Percentiles rank a stretch among this genome's conserved stretches.
These are phyloP conservation scores for Torulaspora indica DNA, from an alignment of 805 yeast species.

Conservation along the genomic window DNA sequence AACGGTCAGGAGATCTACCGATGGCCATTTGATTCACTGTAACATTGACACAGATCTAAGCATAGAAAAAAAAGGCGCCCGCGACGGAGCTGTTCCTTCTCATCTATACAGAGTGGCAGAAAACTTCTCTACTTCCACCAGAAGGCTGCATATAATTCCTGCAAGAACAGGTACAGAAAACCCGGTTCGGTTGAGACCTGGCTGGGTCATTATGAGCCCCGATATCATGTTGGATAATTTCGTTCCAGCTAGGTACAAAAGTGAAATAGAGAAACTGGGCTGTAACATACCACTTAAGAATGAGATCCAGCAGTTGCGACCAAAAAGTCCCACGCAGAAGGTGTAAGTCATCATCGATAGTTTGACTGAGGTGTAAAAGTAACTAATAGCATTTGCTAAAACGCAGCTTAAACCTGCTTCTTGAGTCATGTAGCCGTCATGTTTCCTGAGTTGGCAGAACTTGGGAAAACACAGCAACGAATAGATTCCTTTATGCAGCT, in stretches of 20 bases:
- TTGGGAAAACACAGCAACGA: no score
- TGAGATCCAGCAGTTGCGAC: constrained; percentile 77
- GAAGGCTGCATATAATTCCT: constrained; percentile 83
- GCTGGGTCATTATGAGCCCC: constrained; percentile 90
- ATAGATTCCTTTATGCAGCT: no score
- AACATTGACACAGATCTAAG: constrained; percentile 86
- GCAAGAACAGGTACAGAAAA: constrained; percentile 59
- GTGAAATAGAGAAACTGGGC: constrained; percentile 44
- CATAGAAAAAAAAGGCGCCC: constrained; percentile 49
- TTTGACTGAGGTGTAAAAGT: not conserved
- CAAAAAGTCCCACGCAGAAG: constrained; percentile 63
- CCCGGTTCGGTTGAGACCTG: constrained; percentile 65
- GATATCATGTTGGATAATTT: constrained; percentile 75
- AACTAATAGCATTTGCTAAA: not conserved
- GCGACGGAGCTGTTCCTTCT: constrained; percentile 58
- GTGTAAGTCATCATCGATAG: constrained; percentile 1
- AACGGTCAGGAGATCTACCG: constrained; percentile 81
- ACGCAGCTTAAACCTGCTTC: no score
- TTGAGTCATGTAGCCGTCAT: no score
- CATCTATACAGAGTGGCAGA: constrained; percentile 79
- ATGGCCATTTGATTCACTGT: constrained; percentile 81
- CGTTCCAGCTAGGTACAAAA: constrained; percentile 42
- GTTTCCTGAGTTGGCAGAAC: no score
- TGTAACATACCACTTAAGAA: constrained; percentile 58
- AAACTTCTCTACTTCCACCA: constrained; percentile 76